A percentile compares a stretch with the other conserved stretches of the same genome.
phyloP scores from a whole-genome alignment of 2,329 filamentous ascomycete genomes.

The Aspergillus proliferans region DNA sequence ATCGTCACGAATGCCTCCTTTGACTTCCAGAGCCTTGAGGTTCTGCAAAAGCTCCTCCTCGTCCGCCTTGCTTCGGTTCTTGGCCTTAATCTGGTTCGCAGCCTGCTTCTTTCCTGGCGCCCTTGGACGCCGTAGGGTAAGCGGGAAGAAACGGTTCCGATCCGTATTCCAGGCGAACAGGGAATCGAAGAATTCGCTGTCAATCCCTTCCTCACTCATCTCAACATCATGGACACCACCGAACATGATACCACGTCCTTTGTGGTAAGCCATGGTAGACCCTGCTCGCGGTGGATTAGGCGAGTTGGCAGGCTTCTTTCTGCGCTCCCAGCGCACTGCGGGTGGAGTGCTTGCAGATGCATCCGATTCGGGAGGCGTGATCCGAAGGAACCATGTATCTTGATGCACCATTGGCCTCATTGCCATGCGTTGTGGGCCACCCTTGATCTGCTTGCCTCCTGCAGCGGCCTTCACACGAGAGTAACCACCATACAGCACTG shows the following conservation, averaged over 20 bases:
- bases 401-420: slow-evolving; percentile 86
- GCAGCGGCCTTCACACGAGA: slow-evolving; percentile 74
- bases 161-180: slow-evolving; percentile 93
- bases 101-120: slow-evolving; percentile 57
- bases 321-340: slow-evolving; percentile 78
- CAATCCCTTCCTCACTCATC: slow-evolving; percentile 86
- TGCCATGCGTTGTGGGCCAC: slow-evolving; percentile 59
- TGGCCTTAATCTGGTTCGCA: slow-evolving; percentile 45
- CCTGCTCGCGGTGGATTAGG: slow-evolving; percentile 80
- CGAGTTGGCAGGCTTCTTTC: slow-evolving; percentile 85
- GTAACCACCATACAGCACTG: slow-evolving; percentile 88
- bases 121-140: slow-evolving; percentile 69
- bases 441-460: slow-evolving; percentile 53
- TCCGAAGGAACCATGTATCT: slow-evolving; percentile 87
- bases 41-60: slow-evolving; percentile 87
- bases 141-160: slow-evolving; percentile 86
- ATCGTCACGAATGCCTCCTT: slow-evolving; percentile 55
- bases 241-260: slow-evolving; percentile 85
- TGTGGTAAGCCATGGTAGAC: slow-evolving; percentile 89
- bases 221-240: slow-evolving; percentile 93
- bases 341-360: slow-evolving; percentile 61
- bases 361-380: slow-evolving; percentile 65
- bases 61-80: slow-evolving; percentile 71
- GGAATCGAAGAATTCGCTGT: slow-evolving; percentile 93
- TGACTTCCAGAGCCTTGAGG: slow-evolving; percentile 76